Evolutionary conservation across 1,284 basidiomycete species (phyloP).

Genomic region (Trichosporon faecale): DNA sequence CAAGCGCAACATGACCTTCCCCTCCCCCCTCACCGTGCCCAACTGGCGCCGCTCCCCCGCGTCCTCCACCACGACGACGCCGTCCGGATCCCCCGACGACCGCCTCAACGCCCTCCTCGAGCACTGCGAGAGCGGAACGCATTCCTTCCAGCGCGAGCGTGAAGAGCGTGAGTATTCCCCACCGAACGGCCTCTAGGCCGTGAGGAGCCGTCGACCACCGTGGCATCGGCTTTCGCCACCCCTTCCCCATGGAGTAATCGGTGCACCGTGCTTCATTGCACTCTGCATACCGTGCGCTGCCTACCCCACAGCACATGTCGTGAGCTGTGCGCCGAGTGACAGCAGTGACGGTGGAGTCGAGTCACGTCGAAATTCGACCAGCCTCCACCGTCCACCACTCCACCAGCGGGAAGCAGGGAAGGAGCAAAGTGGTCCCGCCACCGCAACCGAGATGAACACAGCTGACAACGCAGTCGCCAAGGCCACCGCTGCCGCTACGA

Average conservation of each 20-base stretch:
- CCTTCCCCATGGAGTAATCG: not conserved
- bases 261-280: not conserved
- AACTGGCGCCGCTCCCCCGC: not conserved
- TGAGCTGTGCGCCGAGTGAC: not conserved
- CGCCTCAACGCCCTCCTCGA: slow-evolving; percentile 33
- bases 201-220: not conserved
- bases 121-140: slow-evolving; percentile 35
- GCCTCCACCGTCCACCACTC: not conserved
- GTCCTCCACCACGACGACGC: slow-evolving; percentile 14
- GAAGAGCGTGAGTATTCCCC: slow-evolving; percentile 16
- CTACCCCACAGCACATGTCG: not conserved
- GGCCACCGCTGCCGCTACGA: slow-evolving; percentile 3
- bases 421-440: not conserved
- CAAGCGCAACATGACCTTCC: not conserved
- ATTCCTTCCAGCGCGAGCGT: slow-evolving; percentile 30
- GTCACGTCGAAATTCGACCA: not conserved
- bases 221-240: not conserved
- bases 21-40: slow-evolving; percentile 3
- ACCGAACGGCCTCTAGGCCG: too few species aligned
- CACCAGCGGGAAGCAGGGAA: not conserved
- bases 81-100: slow-evolving; percentile 23
- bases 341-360: not conserved
- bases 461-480: slow-evolving; percentile 11
- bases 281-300: not conserved
- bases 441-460: not conserved